Conservation (phyloP, 78 protist genomes). For the Isochrysis galbana region DNA sequence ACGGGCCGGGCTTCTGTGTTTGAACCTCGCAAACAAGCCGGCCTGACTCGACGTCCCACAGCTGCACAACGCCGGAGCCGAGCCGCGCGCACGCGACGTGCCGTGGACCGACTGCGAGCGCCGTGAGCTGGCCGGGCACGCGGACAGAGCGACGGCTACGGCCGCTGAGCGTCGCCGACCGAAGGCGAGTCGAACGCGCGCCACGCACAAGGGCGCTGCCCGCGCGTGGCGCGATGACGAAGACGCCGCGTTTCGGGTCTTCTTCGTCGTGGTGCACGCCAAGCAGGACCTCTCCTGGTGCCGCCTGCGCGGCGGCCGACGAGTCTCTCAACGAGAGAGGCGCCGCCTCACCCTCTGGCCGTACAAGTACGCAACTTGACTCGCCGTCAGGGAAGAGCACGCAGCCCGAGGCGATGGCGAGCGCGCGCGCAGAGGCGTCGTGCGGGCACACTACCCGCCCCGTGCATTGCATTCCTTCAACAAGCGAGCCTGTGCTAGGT, state of each 20-base stretch:
- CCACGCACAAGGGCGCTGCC: background rate
- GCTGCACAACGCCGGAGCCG: background rate
- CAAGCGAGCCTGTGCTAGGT: too few relatives aligned
- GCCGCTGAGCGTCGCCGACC: background rate
- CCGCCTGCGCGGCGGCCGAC: background rate
- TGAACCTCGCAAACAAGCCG: background rate
- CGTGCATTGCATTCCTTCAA: too few relatives aligned
- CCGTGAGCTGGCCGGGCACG: background rate
- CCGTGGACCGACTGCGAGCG: background rate
- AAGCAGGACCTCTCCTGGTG: background rate
- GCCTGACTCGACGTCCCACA: background rate
- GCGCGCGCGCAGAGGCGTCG: background rate
- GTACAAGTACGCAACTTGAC: background rate
- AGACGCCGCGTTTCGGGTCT: background rate
- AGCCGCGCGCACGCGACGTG: background rate
- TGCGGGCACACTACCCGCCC: background rate
- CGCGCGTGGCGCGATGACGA: background rate
- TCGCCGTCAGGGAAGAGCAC: background rate
- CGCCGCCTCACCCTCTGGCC: background rate
- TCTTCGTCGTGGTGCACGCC: background rate
- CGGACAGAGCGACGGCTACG: background rate
- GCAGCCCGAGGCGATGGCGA: background rate
- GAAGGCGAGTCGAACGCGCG: background rate
- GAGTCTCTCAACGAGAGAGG: background rate
- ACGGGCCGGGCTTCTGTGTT: too few relatives aligned